Base-by-base conservation (phyloP, 306 rosid species). In the Rosa multiflora region DNA sequence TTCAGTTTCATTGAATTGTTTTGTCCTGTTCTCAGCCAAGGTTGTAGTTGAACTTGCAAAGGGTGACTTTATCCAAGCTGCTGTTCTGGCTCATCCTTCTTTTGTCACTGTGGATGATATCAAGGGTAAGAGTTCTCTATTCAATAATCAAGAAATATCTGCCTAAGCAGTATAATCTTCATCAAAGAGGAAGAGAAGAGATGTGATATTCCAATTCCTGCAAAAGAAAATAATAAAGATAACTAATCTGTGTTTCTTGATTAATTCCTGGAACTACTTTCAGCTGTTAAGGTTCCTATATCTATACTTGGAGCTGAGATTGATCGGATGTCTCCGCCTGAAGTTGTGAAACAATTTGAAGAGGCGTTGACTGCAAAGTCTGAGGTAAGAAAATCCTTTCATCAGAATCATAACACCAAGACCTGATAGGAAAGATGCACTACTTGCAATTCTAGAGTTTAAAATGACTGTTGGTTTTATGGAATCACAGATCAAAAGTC, bases 251-350 rank as follows among this genome's bases (percentile, higher is more conserved):
- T 3, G 40, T 74, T 40, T 14, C 17, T 4, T 74, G 14, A 43
- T 61, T 5, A 1, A 75, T 75, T 43, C 43, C 11, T 44, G 70
- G 20, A 15, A 44, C 17, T 74, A 23, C 3, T 77, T 79, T 69
- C 86, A 90, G 90, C 78, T 76, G 86, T 86, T 17, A 88, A 58
- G 81, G 81, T 78, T 83, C 88, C 92, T 35, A 40, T 86, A 75
- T 86, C 92, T 61, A 70, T 88, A 63, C 61, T 86, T 63, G 90
- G 87, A 76, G 89, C 90, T 43, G 89, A 86, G 82, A 70, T 70
- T 76, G 90, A 88, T 73, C 29, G 8, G 47, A 5, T 37, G 44
- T 82, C 78, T 64, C 79, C 94, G 13, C 78, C 86, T 42, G 83
- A 86, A 82, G 29, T 62, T 23, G 44, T 88, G 83, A 87, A 81